Evolutionary conservation across 148 eudicot genomes (phyloP), one percentile per base, ranked within the genome.

Genomic region (Diospyros lotus): DNA sequence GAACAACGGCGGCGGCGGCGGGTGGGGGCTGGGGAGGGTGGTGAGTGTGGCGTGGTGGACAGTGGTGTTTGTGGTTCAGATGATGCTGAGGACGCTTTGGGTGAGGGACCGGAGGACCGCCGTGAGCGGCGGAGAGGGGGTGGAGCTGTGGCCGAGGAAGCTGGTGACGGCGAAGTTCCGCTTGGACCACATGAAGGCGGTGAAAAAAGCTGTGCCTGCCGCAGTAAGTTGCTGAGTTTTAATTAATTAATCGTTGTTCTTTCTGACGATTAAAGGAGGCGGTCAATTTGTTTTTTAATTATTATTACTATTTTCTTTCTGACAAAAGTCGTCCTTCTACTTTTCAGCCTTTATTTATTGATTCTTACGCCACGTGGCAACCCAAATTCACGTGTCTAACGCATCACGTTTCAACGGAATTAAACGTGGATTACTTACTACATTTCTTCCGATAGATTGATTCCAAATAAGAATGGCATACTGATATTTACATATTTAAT

Each of bases 91-190:
- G 77, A 5, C 69, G 43, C 58, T 86, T 59, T 89, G 90, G 88
- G 75, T 86, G 56, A 87, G 66, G 60, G 98, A 93, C 69, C 46
- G 71, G 72, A 74, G 42, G 68, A 87, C 89, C 68, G 83, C 83
- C 75, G 73, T 93, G 15, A 82, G 88, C 55, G 98, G 98, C 3
- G 98, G 98, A 4, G 86, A 74, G 6, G 93, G 93, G 42, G 93
- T 90, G 66, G 96, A 93, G 82, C 85, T 87, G 45, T 93, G 97
- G 95, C 95, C 95, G 1, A 79, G 93, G 77, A 78, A 82, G 66
- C 68, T 90, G 65, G 86, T 79, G 0, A 93, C 96, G 43, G 87
- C 87, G 2, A 90, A 77, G 86, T 89, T 93, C 68, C 44, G 58
- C 66, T 70, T 91, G 61, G 84, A 85, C 0, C 96, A 93, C 9